Base-by-base conservation (phyloP, 768 basidiomycete genomes). In the Kwoniella bestiolae region DNA sequence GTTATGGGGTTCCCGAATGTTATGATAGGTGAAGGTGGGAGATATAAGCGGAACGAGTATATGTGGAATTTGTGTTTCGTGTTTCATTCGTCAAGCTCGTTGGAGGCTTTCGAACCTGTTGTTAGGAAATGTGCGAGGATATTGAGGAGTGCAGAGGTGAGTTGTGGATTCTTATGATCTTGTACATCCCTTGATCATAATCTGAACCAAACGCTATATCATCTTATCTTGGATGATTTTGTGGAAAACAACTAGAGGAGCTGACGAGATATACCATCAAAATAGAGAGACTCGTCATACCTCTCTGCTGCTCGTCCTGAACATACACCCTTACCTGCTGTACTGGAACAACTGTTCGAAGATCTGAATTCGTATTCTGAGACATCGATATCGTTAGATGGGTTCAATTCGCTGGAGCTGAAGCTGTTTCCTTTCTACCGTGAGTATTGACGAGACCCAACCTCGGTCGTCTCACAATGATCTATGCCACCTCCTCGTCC, bases 341-440 rank as follows among this genome's bases (percentile, higher is more conserved):
- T 98, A 56, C 86, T 98, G 23, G 95, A 99, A 81, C 94, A 97
- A 75, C 85, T 99, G 1, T 98, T 94, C 72, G 94, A 97, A 75
- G 96, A 99, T 73, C 83, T 99, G 71, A 98, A 97, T 81, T 94
- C 93, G 7, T 98, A 95, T 82, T 93, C 92, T 0, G 95, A 97
- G 82, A 94, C 95, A 1, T 92, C 91, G 2, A 94, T 99, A 58
- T 85, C 87, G 1, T 74, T 98, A 69, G 91, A 96, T 80, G 86
- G 87, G 47, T 93, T 93, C 84, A 96, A 94, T 77, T 92, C 93
- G 2, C 90, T 98, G 60, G 94, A 98, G 77, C 82, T 99, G 70
- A 94, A 95, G 70, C 91, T 98, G 47, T 93, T 97, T 67, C 95
- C 96, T 0, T 95, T 94, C 82, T 94, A 94, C 72, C 93, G 79